Percentiles rank a stretch among this genome's conserved stretches.
These are phyloP conservation scores for Pseudotulostoma volvatum DNA, from an alignment of 495 filamentous ascomycete species.

Conservation along the genomic window DNA sequence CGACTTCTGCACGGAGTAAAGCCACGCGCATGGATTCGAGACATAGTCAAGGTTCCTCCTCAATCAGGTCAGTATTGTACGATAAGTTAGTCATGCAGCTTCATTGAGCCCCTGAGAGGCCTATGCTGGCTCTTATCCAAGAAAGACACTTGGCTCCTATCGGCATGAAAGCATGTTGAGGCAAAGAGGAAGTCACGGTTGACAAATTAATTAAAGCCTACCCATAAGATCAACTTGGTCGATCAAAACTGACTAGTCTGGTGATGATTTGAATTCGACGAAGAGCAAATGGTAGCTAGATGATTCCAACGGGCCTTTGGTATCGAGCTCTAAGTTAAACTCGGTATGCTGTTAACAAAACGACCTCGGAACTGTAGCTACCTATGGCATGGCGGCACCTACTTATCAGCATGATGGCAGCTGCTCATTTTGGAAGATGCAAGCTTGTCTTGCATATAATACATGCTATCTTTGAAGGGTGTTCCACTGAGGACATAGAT, in stretches of 20 bases:
- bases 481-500: neutral
- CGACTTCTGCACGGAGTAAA: too few species aligned
- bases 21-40: too few species aligned
- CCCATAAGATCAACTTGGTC: neutral
- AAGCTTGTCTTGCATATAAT: neutral
- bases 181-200: neutral
- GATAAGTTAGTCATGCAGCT: too few species aligned
- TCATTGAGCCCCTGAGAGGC: too few species aligned
- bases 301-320: neutral
- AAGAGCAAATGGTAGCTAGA: neutral
- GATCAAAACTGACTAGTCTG: neutral
- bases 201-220: neutral
- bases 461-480: too few species aligned
- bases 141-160: neutral
- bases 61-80: too few species aligned
- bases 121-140: too few species aligned
- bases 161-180: neutral
- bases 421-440: neutral
- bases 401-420: neutral
- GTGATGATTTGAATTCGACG: neutral
- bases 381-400: too few species aligned
- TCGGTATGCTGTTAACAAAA: neutral
- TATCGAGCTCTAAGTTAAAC: neutral
- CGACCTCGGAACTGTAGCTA: too few species aligned
- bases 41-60: too few species aligned